phyloP scores from a whole-genome alignment of 1,139 yeast species.

The Protomyces inouyei region DNA sequence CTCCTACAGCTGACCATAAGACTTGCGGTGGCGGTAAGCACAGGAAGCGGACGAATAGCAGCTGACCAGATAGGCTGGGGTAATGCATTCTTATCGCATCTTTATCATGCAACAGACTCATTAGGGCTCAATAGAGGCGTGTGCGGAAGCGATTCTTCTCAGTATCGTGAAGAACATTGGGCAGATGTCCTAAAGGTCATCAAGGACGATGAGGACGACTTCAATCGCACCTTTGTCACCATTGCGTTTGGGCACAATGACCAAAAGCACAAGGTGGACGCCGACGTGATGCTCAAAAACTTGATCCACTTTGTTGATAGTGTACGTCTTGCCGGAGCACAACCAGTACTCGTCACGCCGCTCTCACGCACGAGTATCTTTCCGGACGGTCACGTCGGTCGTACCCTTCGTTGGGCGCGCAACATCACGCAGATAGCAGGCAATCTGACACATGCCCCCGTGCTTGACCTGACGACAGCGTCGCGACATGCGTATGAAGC shows the following conservation, averaged over 20 bases:
- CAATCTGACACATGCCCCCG: not conserved
- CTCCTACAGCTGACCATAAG: too few species aligned
- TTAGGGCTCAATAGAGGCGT: not conserved
- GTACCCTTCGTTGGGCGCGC: not conserved
- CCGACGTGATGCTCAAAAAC: not conserved
- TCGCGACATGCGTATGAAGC: not conserved
- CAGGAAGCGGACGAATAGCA: too few species aligned
- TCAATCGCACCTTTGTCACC: not conserved
- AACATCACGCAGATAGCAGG: not conserved
- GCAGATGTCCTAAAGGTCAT: not conserved
- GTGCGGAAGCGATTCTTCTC: not conserved
- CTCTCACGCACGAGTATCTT: not conserved
- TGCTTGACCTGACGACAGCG: not conserved
- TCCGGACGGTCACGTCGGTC: not conserved
- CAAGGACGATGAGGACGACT: not conserved
- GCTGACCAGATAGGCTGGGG: not conserved
- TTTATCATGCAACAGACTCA: not conserved
- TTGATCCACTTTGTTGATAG: not conserved
- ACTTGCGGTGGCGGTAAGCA: too few species aligned
- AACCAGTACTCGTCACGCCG: not conserved
- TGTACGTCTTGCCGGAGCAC: not conserved
- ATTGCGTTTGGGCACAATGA: not conserved
- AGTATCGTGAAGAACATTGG: not conserved
- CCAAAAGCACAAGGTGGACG: not conserved
- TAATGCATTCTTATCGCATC: not conserved